These are phyloP conservation scores for Pistacia atlantica DNA, from an alignment of 345 rosid species.

Conservation along the genomic window DNA sequence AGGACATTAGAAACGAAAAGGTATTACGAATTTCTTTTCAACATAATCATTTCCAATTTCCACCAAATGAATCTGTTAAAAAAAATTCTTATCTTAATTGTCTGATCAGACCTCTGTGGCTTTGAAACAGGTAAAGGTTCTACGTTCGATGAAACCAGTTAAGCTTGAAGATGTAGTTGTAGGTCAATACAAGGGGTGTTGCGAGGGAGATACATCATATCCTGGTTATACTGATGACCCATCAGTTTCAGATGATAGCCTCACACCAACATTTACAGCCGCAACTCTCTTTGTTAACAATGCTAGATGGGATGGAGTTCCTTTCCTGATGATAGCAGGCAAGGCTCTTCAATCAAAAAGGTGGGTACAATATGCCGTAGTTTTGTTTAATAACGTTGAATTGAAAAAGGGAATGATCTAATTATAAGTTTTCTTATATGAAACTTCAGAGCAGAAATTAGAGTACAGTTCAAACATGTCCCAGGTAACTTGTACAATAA, in stretches of 20 bases:
- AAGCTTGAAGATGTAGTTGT: constrained; percentile 45
- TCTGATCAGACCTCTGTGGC: background rate
- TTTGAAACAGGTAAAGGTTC: constrained; percentile 47
- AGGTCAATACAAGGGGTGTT: constrained; percentile 49
- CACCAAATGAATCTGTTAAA: background rate
- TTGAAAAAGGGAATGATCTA: background rate
- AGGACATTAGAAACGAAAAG: constrained; percentile 56
- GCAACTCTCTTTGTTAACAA: constrained; percentile 53
- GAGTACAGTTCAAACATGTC: constrained; percentile 57
- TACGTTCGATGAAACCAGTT: constrained; percentile 46
- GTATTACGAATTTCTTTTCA: constrained; percentile 17
- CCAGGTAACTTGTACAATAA: constrained; percentile 52
- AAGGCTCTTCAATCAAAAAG: constrained; percentile 53
- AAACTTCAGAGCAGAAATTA: constrained; percentile 50
- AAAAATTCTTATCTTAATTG: background rate
- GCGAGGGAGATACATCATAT: constrained; percentile 31
- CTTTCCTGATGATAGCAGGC: constrained; percentile 52
- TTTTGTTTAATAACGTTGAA: background rate
- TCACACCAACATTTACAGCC: constrained; percentile 56
- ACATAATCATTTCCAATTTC: background rate
- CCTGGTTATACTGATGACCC: constrained; percentile 46
- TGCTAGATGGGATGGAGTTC: constrained; percentile 65
- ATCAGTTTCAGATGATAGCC: constrained; percentile 39
- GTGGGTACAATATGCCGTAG: constrained; percentile 16
- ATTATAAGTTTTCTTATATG: background rate